Percentiles rank a stretch among this genome's conserved stretches.
Conservation (phyloP, 805 yeast species). For the Candida fluviatilis region DNA sequence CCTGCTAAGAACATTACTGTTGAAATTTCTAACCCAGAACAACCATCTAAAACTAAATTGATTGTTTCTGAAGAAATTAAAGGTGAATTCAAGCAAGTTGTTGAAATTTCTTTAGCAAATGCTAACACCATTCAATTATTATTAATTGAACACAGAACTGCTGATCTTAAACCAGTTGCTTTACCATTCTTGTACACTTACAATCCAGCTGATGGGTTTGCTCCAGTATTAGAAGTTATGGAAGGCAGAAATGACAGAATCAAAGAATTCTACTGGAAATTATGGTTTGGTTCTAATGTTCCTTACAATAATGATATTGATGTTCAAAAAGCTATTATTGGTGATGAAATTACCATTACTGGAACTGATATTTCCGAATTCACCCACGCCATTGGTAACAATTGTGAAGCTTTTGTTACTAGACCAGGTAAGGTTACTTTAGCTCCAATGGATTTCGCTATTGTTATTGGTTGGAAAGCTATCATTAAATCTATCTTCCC, state of each 20-base stretch:
- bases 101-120: constrained; percentile 51
- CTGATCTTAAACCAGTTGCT: constrained; percentile 67
- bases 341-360: constrained; percentile 63
- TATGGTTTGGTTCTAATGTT: constrained; percentile 76
- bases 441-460: constrained; percentile 99
- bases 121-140: constrained; percentile 58
- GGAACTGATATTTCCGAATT: constrained; percentile 82
- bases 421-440: constrained; percentile 78
- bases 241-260: constrained; percentile 89
- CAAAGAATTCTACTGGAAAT: constrained; percentile 94
- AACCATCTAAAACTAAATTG: constrained; percentile 49
- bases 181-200: constrained; percentile 76
- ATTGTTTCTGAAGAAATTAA: constrained; percentile 67
- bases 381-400: constrained; percentile 96
- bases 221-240: constrained; percentile 89
- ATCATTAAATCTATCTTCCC: constrained; percentile 99
- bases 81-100: constrained; percentile 65
- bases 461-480: constrained; percentile 97
- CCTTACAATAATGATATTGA: constrained; percentile 69
- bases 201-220: constrained; percentile 85
- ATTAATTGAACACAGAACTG: constrained; percentile 85
- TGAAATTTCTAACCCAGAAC: constrained; percentile 50
- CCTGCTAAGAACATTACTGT: constrained; percentile 62
- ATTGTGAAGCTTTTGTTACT: constrained; percentile 91
- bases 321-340: constrained; percentile 66